These are phyloP conservation scores for Saturnispora halmiae DNA, from an alignment of 805 yeast species.

Conservation along the genomic window DNA sequence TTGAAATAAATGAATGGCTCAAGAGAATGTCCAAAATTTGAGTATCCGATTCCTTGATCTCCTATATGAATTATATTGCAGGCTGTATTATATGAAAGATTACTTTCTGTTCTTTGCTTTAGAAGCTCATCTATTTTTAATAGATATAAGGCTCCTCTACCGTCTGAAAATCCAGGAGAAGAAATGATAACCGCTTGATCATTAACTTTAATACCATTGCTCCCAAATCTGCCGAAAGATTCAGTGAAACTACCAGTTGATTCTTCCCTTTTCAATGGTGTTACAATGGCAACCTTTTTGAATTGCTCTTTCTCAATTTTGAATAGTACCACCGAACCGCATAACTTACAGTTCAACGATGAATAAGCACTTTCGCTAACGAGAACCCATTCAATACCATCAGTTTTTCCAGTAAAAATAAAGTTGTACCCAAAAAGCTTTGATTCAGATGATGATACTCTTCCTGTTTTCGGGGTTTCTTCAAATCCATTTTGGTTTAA, in stretches of 20 bases:
- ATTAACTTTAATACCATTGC: slow-evolving; percentile 10
- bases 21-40: slow-evolving; percentile 38
- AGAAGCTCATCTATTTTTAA: slow-evolving; percentile 21
- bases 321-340: slow-evolving; percentile 35
- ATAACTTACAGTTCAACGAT: slow-evolving; percentile 23
- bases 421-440: slow-evolving; percentile 24
- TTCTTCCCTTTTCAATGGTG: slow-evolving; percentile 7
- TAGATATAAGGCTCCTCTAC: slow-evolving; percentile 41
- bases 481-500: background rate
- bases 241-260: background rate
- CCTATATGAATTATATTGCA: slow-evolving; percentile 18
- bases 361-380: slow-evolving; percentile 26
- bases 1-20: slow-evolving; percentile 20
- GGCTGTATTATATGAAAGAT: slow-evolving; percentile 1
- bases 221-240: slow-evolving; percentile 19
- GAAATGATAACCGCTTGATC: slow-evolving; percentile 28
- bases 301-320: slow-evolving; percentile 4
- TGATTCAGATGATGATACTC: slow-evolving; percentile 19
- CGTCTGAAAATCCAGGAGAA: slow-evolving; percentile 27
- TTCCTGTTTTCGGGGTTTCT: background rate
- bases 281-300: slow-evolving; percentile 14
- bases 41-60: slow-evolving; percentile 25
- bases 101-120: background rate
- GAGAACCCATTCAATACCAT: slow-evolving; percentile 22
- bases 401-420: slow-evolving; percentile 19